These are phyloP conservation scores for Colletotrichum orchidophilum DNA, from an alignment of 2,329 filamentous ascomycete species.

Conservation along the genomic window DNA sequence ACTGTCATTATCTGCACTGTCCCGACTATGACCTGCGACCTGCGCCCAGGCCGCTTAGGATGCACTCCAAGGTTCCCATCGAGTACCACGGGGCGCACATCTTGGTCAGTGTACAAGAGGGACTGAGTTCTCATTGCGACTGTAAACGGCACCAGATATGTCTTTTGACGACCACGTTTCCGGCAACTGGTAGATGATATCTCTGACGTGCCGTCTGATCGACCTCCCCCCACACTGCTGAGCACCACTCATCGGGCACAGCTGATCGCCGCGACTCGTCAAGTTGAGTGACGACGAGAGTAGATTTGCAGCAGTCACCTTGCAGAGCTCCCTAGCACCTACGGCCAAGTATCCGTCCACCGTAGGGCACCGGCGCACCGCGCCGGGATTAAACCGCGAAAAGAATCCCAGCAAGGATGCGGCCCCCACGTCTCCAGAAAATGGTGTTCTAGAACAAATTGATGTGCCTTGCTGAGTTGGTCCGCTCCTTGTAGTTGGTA, in stretches of 20 bases:
- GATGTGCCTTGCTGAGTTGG: conserved; percentile 1
- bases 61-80: neutral
- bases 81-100: neutral
- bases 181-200: neutral
- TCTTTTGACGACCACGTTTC: neutral
- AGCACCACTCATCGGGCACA: neutral
- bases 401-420: conserved; percentile 29
- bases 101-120: neutral
- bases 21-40: conserved; percentile 1
- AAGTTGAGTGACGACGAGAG: neutral
- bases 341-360: no score
- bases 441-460: conserved; percentile 34
- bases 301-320: neutral
- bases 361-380: neutral
- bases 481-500: conserved; percentile 19
- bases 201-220: conserved; percentile 2
- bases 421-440: conserved; percentile 33
- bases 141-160: neutral
- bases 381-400: conserved; percentile 15
- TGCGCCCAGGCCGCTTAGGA: neutral
- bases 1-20: conserved; percentile 1
- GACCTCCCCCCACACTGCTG: neutral
- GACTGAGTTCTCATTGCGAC: neutral
- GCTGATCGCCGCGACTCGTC: neutral
- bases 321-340: neutral